Evolutionary conservation across 345 rosid species (phyloP).

Genomic region (Raphanus sativus): DNA sequence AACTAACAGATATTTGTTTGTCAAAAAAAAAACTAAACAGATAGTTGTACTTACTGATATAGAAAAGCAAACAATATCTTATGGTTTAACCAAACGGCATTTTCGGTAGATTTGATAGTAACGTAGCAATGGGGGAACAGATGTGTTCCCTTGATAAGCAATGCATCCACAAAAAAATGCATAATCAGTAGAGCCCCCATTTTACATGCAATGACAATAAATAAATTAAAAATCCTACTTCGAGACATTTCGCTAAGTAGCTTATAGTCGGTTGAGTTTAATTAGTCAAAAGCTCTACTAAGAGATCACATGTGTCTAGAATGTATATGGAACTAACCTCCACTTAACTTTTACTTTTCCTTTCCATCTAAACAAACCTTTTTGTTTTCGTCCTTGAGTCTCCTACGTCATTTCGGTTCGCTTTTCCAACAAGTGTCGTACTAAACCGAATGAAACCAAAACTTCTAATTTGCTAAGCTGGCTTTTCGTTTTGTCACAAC

Average conservation of each 20-base stretch:
- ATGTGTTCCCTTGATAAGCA: constrained; percentile 14
- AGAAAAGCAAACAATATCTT: not conserved
- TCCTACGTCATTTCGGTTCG: not conserved
- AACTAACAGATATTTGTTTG: not conserved
- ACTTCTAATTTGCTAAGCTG: not conserved
- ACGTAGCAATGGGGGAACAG: not conserved
- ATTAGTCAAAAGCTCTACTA: not conserved
- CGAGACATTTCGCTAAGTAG: not conserved
- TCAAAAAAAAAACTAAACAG: not conserved
- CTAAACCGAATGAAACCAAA: constrained; percentile 8
- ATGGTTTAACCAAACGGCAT: not conserved
- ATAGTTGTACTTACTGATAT: not conserved
- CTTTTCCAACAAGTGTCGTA: constrained; percentile 4
- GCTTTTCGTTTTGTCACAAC: constrained; percentile 9
- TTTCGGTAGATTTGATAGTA: not conserved
- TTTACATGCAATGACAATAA: constrained; percentile 15
- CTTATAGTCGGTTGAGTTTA: not conserved
- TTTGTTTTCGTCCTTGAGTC: not conserved
- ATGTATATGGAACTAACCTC: constrained; percentile 10
- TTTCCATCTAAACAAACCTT: constrained; percentile 7
- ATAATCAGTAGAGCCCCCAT: constrained; percentile 10
- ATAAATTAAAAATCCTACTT: not conserved
- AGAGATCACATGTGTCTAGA: constrained; percentile 13
- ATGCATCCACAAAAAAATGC: constrained; percentile 17
- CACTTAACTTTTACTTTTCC: constrained; percentile 5